A percentile compares a stretch with the other conserved stretches of the same genome.
Evolutionary conservation across 2,329 filamentous ascomycete genomes (phyloP).

Genomic region (Ustilaginoidea virens): DNA sequence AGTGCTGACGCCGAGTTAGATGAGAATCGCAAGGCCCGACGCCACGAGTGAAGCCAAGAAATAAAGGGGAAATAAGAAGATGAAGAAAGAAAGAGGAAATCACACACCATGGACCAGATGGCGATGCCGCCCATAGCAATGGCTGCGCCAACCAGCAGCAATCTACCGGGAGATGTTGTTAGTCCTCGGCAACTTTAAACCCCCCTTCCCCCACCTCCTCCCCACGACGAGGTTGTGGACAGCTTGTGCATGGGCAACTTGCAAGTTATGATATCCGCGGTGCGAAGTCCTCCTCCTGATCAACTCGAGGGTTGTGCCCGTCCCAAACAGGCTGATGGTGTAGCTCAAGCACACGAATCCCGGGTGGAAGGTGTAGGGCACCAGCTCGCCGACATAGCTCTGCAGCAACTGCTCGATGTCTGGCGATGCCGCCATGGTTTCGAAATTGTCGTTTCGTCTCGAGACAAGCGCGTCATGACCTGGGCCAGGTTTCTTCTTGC

Average conservation of each 20-base stretch:
- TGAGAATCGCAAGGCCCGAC: not conserved
- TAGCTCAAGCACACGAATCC: slow-evolving; percentile 60
- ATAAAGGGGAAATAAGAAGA: not conserved
- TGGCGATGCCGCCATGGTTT: not conserved
- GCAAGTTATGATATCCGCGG: slow-evolving; percentile 56
- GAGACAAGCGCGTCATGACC: not conserved
- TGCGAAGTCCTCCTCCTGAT: slow-evolving; percentile 61
- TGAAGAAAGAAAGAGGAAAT: not conserved
- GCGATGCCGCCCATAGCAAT: slow-evolving; percentile 59
- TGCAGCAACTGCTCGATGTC: slow-evolving; percentile 15
- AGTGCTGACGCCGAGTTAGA: slow-evolving; percentile 2
- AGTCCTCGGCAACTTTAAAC: not conserved
- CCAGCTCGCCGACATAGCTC: slow-evolving; percentile 27
- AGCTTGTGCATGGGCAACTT: too few species aligned
- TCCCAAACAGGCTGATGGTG: slow-evolving; percentile 62
- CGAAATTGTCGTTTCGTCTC: not conserved
- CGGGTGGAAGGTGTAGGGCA: slow-evolving; percentile 33
- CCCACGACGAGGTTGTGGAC: too few species aligned
- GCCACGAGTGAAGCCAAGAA: too few species aligned
- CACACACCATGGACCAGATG: slow-evolving; percentile 55
- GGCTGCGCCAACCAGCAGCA: slow-evolving; percentile 47
- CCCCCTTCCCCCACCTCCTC: not conserved
- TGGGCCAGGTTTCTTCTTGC: not conserved
- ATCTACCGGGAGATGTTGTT: slow-evolving; percentile 25
- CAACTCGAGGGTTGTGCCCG: slow-evolving; percentile 65